phyloP scores from a whole-genome alignment of 2,329 filamentous ascomycete species.

The Sporothrix globosa region DNA sequence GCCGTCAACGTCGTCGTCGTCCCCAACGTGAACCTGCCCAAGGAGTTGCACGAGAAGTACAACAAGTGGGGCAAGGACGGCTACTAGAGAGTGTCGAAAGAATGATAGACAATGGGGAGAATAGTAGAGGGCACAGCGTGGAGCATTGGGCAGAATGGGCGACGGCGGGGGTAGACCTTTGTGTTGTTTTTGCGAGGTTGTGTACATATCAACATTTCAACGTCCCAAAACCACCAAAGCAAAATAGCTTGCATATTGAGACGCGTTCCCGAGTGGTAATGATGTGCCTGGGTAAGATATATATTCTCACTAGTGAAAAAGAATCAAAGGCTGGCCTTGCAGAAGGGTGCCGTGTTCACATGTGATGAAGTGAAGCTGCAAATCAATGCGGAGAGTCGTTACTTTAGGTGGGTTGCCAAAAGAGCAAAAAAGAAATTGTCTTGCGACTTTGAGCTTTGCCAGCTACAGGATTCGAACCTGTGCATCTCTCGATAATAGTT shows the following conservation, averaged over 20 bases:
- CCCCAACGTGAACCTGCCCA: conserved; percentile 89
- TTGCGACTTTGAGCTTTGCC: conserved; percentile 29
- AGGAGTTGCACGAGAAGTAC: conserved; percentile 92
- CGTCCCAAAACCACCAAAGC: conserved; percentile 16
- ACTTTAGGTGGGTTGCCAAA: not conserved
- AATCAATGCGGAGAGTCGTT: not conserved
- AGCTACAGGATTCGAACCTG: conserved; percentile 38
- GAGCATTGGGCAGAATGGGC: not conserved
- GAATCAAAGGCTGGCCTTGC: not conserved
- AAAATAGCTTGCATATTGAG: conserved; percentile 4
- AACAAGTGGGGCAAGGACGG: conserved; percentile 99
- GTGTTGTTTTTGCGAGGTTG: conserved; percentile 13
- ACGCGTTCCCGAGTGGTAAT: too few species aligned
- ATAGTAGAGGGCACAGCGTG: not conserved
- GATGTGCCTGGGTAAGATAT: not conserved
- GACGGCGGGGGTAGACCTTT: not conserved
- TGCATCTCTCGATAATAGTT: conserved; percentile 37
- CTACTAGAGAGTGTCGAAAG: conserved; percentile 56
- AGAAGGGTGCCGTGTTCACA: not conserved
- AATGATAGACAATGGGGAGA: not conserved
- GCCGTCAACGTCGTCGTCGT: conserved; percentile 94
- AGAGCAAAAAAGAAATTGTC: conserved; percentile 7
- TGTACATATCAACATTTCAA: conserved; percentile 28
- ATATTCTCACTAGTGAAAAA: not conserved
- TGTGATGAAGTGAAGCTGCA: too few species aligned